These are phyloP conservation scores for Phytophthora cajani DNA, from an alignment of 352 stramenopile genomes.

Conservation along the genomic window DNA sequence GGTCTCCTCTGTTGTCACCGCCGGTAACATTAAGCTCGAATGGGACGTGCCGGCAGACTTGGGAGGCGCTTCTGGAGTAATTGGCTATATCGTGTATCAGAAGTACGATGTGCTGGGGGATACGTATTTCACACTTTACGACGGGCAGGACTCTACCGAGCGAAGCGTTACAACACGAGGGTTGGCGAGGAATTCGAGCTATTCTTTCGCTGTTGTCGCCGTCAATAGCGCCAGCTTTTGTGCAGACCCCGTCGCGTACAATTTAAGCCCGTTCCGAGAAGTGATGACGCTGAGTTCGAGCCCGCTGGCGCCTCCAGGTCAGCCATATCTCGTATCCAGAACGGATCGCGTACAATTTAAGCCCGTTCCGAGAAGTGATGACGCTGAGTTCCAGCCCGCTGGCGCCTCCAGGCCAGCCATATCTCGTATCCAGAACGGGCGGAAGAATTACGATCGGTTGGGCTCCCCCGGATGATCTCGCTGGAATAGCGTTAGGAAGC, in stretches of 20 bases:
- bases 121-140: slow-evolving; percentile 55
- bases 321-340: slow-evolving; percentile 16
- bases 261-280: slow-evolving; percentile 30
- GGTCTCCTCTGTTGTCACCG: slow-evolving; percentile 38
- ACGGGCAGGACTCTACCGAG: slow-evolving; percentile 50
- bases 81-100: slow-evolving; percentile 68
- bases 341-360: slow-evolving; percentile 41
- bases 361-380: slow-evolving; percentile 35
- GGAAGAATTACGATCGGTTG: slow-evolving; percentile 56
- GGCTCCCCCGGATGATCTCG: slow-evolving; percentile 53
- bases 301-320: slow-evolving; percentile 31
- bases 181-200: slow-evolving; percentile 37
- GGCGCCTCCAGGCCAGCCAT: slow-evolving; percentile 27
- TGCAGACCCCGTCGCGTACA: slow-evolving; percentile 30
- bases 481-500: slow-evolving; percentile 47
- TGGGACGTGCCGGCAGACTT: slow-evolving; percentile 64
- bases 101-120: slow-evolving; percentile 22
- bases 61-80: slow-evolving; percentile 43
- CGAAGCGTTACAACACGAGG: slow-evolving; percentile 34
- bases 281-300: slow-evolving; percentile 49
- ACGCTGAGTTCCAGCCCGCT: slow-evolving; percentile 48
- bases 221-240: slow-evolving; percentile 62
- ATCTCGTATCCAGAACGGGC: slow-evolving; percentile 37
- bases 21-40: slow-evolving; percentile 57
- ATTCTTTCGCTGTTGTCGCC: slow-evolving; percentile 58